These are phyloP conservation scores for Phytophthora syringae DNA, from an alignment of 352 stramenopile species.

Conservation along the genomic window DNA sequence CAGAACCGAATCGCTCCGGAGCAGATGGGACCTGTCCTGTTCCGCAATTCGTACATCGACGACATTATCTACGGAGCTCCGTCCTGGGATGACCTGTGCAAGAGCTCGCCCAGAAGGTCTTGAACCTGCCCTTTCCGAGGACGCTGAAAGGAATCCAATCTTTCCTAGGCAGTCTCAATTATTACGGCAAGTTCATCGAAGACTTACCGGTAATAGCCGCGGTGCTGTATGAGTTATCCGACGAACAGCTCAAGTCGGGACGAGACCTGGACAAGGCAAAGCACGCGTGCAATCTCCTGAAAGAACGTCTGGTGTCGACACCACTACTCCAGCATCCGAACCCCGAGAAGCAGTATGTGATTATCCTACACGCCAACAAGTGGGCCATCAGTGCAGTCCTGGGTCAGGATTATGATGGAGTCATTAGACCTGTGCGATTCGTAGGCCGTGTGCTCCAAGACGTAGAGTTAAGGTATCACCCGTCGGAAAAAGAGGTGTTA, in stretches of 20 bases:
- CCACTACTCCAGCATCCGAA: slow-evolving; percentile 23
- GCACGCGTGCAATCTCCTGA: slow-evolving; percentile 31
- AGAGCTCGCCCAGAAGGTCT: background rate
- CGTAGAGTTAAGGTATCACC: slow-evolving; percentile 1
- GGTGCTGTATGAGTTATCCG: background rate
- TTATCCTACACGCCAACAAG: slow-evolving; percentile 28
- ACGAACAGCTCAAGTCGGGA: slow-evolving; percentile 18
- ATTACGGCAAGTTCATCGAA: slow-evolving; percentile 40
- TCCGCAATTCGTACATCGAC: slow-evolving; percentile 27
- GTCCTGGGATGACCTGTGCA: slow-evolving; percentile 16
- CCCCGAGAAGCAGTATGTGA: slow-evolving; percentile 16
- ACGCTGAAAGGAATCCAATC: slow-evolving; percentile 17
- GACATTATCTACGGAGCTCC: slow-evolving; percentile 26
- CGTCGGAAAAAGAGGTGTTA: slow-evolving; percentile 4
- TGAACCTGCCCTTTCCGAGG: slow-evolving; percentile 9
- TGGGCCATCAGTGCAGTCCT: slow-evolving; percentile 37
- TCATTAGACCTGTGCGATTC: slow-evolving; percentile 30
- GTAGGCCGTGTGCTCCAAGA: slow-evolving; percentile 14
- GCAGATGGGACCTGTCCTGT: slow-evolving; percentile 20
- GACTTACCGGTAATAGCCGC: slow-evolving; percentile 11
- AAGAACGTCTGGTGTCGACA: slow-evolving; percentile 25
- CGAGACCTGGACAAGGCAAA: slow-evolving; percentile 26
- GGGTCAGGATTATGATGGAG: slow-evolving; percentile 34
- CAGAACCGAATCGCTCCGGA: slow-evolving; percentile 6
- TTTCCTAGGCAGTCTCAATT: slow-evolving; percentile 31